These are phyloP conservation scores for Ascochyta clinopodiicola DNA, from an alignment of 2,329 filamentous ascomycete genomes.

Conservation along the genomic window DNA sequence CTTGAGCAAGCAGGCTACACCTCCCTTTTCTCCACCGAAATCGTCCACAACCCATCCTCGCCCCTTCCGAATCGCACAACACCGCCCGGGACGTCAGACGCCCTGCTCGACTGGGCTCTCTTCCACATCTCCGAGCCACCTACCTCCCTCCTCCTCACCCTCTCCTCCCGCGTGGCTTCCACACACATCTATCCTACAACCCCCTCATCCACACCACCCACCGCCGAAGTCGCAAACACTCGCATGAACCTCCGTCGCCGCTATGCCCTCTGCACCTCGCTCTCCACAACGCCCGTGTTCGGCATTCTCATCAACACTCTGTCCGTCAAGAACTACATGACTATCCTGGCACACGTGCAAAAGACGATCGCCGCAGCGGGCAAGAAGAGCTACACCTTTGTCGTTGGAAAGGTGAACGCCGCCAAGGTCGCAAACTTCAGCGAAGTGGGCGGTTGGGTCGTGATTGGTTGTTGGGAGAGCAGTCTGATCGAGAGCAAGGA, in stretches of 20 bases:
- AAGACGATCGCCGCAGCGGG: constrained; percentile 76
- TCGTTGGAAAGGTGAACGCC: constrained; percentile 94
- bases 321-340: constrained; percentile 87
- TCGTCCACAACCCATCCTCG: constrained; percentile 80
- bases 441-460: constrained; percentile 95
- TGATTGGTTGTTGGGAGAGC: constrained; percentile 98
- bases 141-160: constrained; percentile 81
- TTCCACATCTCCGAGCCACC: constrained; percentile 87
- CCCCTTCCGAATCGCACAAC: constrained; percentile 83
- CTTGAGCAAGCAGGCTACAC: constrained; percentile 72
- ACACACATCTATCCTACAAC: constrained; percentile 78
- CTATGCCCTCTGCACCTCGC: constrained; percentile 82
- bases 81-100: constrained; percentile 54
- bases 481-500: constrained; percentile 86
- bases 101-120: constrained; percentile 72
- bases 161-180: constrained; percentile 79
- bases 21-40: constrained; percentile 70
- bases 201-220: constrained; percentile 25
- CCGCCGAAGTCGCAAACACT: constrained; percentile 58
- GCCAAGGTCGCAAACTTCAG: constrained; percentile 97
- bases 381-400: constrained; percentile 95
- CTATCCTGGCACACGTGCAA: constrained; percentile 77
- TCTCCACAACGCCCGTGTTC: constrained; percentile 82
- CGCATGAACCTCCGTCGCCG: constrained; percentile 75
- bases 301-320: constrained; percentile 97